Evolutionary conservation across 2,329 filamentous ascomycete genomes (phyloP).

Genomic region (Pestalotiopsis sp.): DNA sequence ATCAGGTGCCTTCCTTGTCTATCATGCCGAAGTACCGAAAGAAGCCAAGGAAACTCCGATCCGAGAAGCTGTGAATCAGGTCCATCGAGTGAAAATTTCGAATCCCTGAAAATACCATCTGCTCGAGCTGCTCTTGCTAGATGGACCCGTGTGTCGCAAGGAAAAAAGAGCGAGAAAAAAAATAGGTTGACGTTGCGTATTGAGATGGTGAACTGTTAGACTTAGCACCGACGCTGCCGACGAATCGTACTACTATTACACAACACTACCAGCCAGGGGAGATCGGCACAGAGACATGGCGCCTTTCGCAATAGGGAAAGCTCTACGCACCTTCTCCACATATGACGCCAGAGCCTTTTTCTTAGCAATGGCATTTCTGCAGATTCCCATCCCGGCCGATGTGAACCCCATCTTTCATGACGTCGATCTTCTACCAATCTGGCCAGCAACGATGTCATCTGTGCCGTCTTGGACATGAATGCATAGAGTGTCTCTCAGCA

Average conservation of each 20-base stretch:
- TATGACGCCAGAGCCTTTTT: slow-evolving; percentile 9
- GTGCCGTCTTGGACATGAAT: neutral
- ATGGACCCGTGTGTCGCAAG: too few relatives aligned
- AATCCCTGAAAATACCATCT: too few relatives aligned
- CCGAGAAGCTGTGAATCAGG: too few relatives aligned
- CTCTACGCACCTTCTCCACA: slow-evolving; percentile 4
- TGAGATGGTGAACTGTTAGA: too few relatives aligned
- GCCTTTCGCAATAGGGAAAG: neutral
- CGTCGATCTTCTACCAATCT: neutral
- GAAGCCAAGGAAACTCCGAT: too few relatives aligned
- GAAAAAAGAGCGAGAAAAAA: too few relatives aligned
- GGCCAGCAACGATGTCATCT: neutral
- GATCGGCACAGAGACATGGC: slow-evolving; percentile 2
- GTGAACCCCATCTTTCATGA: slow-evolving; percentile 3
- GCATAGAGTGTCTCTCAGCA: neutral
- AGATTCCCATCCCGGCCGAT: slow-evolving; percentile 2
- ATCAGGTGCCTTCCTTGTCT: too few relatives aligned
- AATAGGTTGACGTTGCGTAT: too few relatives aligned
- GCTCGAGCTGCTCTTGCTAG: too few relatives aligned
- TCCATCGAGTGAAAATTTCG: too few relatives aligned
- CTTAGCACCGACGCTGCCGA: neutral
- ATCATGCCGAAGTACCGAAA: too few relatives aligned
- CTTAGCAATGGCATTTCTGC: slow-evolving; percentile 9
- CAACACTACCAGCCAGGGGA: neutral
- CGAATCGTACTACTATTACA: neutral